Evolutionary conservation across 2,329 filamentous ascomycete species (phyloP), one percentile per base, ranked within the genome.

Genomic region (Fusarium tjaetaba): DNA sequence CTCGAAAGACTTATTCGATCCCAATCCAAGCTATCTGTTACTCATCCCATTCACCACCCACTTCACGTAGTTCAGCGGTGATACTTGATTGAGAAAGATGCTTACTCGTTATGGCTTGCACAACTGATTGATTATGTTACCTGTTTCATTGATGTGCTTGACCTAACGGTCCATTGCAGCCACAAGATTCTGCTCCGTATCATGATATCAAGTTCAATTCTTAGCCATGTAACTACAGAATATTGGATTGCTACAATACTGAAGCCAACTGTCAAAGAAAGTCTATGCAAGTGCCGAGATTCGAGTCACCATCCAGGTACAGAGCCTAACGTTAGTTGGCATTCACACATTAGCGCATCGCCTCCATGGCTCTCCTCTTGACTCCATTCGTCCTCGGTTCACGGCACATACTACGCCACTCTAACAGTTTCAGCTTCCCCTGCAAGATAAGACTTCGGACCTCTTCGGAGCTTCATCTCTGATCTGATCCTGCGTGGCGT

Each of bases 61-160:
- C 7, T 26, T 45, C 5, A 3, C 1, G 2, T 4, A 26, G 15
- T 1, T 4, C 9, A 7, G 2, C 11, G 2, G 20, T 28, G 0
- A 28, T 4, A 4, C 2, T 10, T 5, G 10, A 39, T 0, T 7
- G 2, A 11, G 10, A 2, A 0, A 18, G 3, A 36, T 16, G 15
- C 15, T 16, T 16, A 36, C 15, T 16, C 34, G 15, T 36, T 36
- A 15, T 36, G 15, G 16, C 8, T 36, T 36, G 15, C 15, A 36
- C 1, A 36, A 4, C 7, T 7, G 34, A 16, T 16, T 7, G 34
- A 16, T 16, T 16, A 36, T 32, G 13, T 16, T 16, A 2, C 34
- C 15, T 4, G 7, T 36, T 16, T 36, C 7, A 16, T 8, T 36
- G 7, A 3, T 16, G 34, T 36, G 2, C 34, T 36, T 36, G 34